Base-by-base conservation (phyloP, 1,284 basidiomycete genomes). In the Schizophyllum amplum region DNA sequence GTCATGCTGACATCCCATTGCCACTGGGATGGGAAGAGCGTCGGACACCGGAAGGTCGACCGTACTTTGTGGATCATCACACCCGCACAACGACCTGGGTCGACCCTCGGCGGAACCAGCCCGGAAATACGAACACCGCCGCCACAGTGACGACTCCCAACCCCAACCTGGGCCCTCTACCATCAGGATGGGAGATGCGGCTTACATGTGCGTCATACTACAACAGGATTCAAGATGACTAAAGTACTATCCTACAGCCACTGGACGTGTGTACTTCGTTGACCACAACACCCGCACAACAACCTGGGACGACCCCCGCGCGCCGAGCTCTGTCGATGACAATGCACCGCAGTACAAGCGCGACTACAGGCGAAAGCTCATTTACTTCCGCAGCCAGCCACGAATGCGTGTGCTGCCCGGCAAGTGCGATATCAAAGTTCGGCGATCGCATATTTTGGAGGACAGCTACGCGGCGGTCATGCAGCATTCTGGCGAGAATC, bases 301-400 rank as follows among this genome's bases (percentile, higher is more conserved):
- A 25, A 90, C 93, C 1, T 97, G 94, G 94, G 94, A 98, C 72
- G 94, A 98, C 70, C 94, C 90, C 5, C 84, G 94, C 55, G 72
- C 95, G 68, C 93, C 93, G 1, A 86, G 85, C 6, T 74, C 79
- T 61, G 79, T 95, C 47, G 94, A 96, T 68, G 87, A 94, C 67
- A 98, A 92, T 71, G 96, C 98, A 20, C 97, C 97, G 47, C 95
- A 99, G 75, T 99, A 98, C 80, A 99, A 99, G 80, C 91, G 97
- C 60, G 97, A 99, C 79, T 99, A 99, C 78, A 80, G 96, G 64
- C 77, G 96, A 65, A 99, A 99, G 77, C 86, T 99, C 59, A 94
- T 99, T 66, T 99, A 99, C 79, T 99, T 99, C 86, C 84, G 97
- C 61, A 94, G 90, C 65, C 97, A 99, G 72, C 96, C 95, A 48